Percentiles rank a stretch among this genome's conserved stretches.
These are phyloP conservation scores for Globisporangium barbulae DNA, from an alignment of 352 stramenopile species.

Conservation along the genomic window DNA sequence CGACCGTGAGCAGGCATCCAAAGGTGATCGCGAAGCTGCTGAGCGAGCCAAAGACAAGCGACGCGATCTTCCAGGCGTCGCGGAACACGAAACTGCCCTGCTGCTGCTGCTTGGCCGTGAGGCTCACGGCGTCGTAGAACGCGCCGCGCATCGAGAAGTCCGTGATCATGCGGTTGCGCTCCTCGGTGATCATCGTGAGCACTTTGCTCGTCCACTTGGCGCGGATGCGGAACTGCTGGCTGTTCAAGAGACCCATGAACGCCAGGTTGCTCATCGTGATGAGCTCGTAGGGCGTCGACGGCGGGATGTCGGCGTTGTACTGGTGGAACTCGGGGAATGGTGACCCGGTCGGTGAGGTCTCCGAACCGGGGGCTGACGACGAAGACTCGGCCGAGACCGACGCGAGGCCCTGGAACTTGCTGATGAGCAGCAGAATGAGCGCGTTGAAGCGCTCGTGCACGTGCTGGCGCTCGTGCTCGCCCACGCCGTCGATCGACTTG, in stretches of 20 bases:
- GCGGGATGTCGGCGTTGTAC: slow-evolving; percentile 38
- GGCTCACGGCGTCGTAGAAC: slow-evolving; percentile 38
- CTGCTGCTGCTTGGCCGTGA: slow-evolving; percentile 38
- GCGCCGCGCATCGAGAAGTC: slow-evolving; percentile 35
- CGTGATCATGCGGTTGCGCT: slow-evolving; percentile 48
- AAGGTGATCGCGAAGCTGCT: slow-evolving; percentile 40
- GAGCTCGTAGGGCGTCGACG: slow-evolving; percentile 49
- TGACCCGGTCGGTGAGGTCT: background rate
- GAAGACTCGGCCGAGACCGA: slow-evolving; percentile 34
- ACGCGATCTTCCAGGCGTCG: slow-evolving; percentile 35
- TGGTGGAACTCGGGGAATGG: slow-evolving; percentile 36
- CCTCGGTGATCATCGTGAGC: slow-evolving; percentile 50
- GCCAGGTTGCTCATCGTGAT: slow-evolving; percentile 45
- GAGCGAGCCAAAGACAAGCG: slow-evolving; percentile 37
- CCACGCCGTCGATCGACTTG: slow-evolving; percentile 42
- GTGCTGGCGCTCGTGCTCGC: slow-evolving; percentile 29
- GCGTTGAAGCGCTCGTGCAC: slow-evolving; percentile 43
- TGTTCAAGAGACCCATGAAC: slow-evolving; percentile 51
- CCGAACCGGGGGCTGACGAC: slow-evolving; percentile 13
- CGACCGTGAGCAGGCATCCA: slow-evolving; percentile 29
- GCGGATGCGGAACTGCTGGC: slow-evolving; percentile 40
- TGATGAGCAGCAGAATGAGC: slow-evolving; percentile 36
- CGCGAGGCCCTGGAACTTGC: slow-evolving; percentile 33
- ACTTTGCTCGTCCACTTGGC: slow-evolving; percentile 46
- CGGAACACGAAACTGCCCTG: slow-evolving; percentile 24